A percentile compares a stretch with the other conserved stretches of the same genome.
Conservation (phyloP, 805 yeast genomes). For the Kluyveromyces nonfermentans region DNA sequence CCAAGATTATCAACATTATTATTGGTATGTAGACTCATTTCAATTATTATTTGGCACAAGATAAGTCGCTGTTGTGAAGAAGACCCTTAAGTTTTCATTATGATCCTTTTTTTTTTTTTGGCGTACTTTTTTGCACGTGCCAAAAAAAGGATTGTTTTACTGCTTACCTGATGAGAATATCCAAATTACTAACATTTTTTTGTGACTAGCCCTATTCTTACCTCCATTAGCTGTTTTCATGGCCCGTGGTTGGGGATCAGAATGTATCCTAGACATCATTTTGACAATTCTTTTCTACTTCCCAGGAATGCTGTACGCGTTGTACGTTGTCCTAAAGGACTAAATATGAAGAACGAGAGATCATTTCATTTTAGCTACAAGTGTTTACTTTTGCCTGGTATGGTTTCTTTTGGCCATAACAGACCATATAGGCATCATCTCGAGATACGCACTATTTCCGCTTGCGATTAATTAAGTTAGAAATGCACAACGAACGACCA, state of each 20-base stretch:
- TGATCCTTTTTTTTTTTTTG: too few species aligned
- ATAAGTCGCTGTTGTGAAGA: too few species aligned
- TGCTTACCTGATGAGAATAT: too few species aligned
- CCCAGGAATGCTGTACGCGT: conserved; percentile 75
- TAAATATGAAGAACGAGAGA: too few species aligned
- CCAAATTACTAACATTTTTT: background rate
- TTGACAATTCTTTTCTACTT: conserved; percentile 41
- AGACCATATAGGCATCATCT: background rate
- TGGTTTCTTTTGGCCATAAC: background rate
- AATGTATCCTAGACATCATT: conserved; percentile 54
- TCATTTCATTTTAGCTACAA: background rate
- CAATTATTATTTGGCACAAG: too few species aligned
- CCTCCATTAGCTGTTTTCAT: conserved; percentile 75
- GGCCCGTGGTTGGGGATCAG: conserved; percentile 56
- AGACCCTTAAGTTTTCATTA: too few species aligned
- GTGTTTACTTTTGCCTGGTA: background rate
- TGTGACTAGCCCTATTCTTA: conserved; percentile 42
- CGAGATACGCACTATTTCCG: background rate
- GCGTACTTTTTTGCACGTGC: too few species aligned
- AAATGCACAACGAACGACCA: too few species aligned
- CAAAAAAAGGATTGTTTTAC: too few species aligned
- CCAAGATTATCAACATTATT: conserved; percentile 31
- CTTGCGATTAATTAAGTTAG: too few species aligned
- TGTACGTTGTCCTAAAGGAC: conserved; percentile 42
- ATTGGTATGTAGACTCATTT: conserved; percentile 22